Evolutionary conservation across 805 yeast species (phyloP).

Genomic region (Candida corydali): DNA sequence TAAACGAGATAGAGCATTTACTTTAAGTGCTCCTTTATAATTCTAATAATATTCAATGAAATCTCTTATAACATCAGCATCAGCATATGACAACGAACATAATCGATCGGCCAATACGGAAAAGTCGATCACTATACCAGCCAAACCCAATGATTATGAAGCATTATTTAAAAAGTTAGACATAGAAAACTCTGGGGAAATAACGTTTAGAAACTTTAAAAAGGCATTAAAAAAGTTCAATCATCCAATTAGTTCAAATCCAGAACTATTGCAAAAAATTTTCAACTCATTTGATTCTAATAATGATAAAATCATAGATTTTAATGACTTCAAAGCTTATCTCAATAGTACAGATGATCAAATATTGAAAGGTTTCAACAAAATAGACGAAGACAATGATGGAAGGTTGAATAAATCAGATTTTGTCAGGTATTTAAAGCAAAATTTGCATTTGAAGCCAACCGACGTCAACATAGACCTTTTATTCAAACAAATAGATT

Average conservation of each 20-base stretch:
- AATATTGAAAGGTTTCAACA: conserved; percentile 62
- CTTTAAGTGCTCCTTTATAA: no score
- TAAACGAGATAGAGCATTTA: no score
- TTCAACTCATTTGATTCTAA: conserved; percentile 59
- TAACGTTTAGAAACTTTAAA: conserved; percentile 46
- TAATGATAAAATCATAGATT: conserved; percentile 55
- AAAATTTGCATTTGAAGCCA: conserved; percentile 50
- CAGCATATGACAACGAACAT: neutral
- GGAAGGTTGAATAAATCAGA: conserved; percentile 67
- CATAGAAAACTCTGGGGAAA: conserved; percentile 41
- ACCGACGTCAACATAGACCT: conserved; percentile 48
- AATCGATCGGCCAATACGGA: neutral
- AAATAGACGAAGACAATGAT: conserved; percentile 67
- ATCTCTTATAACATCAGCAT: conserved; percentile 5
- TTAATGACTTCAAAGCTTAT: conserved; percentile 63
- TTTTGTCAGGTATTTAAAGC: conserved; percentile 57
- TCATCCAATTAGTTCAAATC: conserved; percentile 63
- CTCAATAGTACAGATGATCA: conserved; percentile 66
- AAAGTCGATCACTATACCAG: conserved; percentile 1
- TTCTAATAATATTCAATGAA: no score
- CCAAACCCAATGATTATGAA: conserved; percentile 25
- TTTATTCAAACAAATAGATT: conserved; percentile 55
- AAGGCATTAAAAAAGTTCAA: conserved; percentile 42
- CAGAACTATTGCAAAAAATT: conserved; percentile 53
- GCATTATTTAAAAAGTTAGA: conserved; percentile 34